Percentiles rank a stretch among this genome's conserved stretches.
phyloP scores from a whole-genome alignment of 1,284 basidiomycete genomes.

The Neotropicomus parvogracilis region DNA sequence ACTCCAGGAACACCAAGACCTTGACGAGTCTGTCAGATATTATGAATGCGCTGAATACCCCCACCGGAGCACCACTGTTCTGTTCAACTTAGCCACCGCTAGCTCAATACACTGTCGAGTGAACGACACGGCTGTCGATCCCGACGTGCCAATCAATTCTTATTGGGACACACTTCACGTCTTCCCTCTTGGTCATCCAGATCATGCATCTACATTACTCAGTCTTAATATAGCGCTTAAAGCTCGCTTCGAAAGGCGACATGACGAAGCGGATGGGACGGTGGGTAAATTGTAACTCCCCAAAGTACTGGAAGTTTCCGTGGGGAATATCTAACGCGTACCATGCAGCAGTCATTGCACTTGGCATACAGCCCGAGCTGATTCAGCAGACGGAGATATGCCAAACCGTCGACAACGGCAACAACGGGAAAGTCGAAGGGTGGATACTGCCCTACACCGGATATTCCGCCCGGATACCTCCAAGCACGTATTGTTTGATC shows the following conservation, averaged over 20 bases:
- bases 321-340: neutral
- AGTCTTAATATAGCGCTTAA: neutral
- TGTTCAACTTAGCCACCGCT: neutral
- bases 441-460: neutral
- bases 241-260: neutral
- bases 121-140: neutral
- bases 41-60: neutral
- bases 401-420: neutral
- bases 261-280: neutral
- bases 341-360: neutral
- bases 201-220: neutral
- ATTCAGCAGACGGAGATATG: neutral
- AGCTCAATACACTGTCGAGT: neutral
- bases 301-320: neutral
- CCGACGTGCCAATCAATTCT: neutral
- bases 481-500: neutral
- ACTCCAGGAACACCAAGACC: neutral
- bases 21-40: neutral
- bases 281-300: neutral
- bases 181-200: neutral
- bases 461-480: neutral
- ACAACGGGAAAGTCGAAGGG: neutral
- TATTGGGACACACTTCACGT: neutral
- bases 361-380: neutral
- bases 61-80: neutral